Percentiles rank a stretch among this genome's conserved stretches.
Evolutionary conservation across 2,329 filamentous ascomycete species (phyloP).

Genomic region (Rutstroemia sp.): DNA sequence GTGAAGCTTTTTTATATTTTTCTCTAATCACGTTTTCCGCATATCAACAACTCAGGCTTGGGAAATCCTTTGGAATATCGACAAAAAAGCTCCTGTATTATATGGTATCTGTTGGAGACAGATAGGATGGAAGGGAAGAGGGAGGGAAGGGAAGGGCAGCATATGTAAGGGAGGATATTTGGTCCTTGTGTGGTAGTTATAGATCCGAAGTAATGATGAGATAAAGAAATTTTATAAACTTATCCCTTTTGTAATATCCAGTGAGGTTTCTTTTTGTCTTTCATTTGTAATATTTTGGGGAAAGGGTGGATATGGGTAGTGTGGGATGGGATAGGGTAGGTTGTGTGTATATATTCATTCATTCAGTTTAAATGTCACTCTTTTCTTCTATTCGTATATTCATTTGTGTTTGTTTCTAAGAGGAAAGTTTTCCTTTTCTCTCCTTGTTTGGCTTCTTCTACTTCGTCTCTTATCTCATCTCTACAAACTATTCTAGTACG

Average conservation of each 20-base stretch:
- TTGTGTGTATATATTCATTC: too few relatives aligned
- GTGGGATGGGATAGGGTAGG: too few relatives aligned
- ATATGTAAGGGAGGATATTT: background rate
- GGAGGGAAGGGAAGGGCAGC: background rate
- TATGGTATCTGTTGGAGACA: background rate
- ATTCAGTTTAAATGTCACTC: too few relatives aligned
- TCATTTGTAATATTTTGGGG: background rate
- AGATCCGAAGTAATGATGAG: constrained; percentile 6
- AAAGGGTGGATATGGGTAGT: too few relatives aligned
- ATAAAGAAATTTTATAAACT: background rate
- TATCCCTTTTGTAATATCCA: background rate
- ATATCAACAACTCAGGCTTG: background rate
- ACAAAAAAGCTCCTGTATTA: constrained; percentile 1
- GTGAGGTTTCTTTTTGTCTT: background rate
- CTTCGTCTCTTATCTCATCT: too few relatives aligned
- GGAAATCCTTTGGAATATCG: constrained; percentile 1
- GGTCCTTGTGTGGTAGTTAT: constrained; percentile 2
- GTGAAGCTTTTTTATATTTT: background rate
- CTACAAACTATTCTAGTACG: too few relatives aligned
- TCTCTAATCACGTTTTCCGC: background rate
- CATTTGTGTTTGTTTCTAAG: too few relatives aligned
- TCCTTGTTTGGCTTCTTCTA: too few relatives aligned
- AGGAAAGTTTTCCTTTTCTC: too few relatives aligned
- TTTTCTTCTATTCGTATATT: too few relatives aligned
- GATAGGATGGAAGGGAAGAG: background rate